phyloP scores from a whole-genome alignment of 768 basidiomycete genomes.

The Mycena amicta region DNA sequence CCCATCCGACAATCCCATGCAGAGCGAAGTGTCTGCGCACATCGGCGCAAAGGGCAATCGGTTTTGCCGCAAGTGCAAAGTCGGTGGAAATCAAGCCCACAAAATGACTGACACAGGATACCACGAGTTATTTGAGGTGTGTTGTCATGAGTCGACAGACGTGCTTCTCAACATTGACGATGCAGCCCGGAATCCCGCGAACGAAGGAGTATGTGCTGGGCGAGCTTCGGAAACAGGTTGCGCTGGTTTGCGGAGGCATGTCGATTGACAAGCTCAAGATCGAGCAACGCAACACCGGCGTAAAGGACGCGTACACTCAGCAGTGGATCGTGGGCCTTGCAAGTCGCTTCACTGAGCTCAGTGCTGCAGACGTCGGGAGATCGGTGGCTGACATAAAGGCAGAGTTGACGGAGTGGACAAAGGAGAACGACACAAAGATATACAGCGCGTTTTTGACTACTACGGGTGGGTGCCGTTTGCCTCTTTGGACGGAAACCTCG shows the following conservation, averaged over 20 bases:
- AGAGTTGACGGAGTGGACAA: constrained; percentile 33
- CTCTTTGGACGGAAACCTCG: background rate
- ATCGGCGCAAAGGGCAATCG: constrained; percentile 43
- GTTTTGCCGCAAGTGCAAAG: constrained; percentile 41
- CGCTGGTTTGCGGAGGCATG: constrained; percentile 34
- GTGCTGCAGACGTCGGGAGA: constrained; percentile 19
- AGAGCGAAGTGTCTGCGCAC: constrained; percentile 40
- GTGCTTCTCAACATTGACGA: no score
- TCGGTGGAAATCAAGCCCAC: constrained; percentile 35
- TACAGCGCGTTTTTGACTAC: constrained; percentile 36
- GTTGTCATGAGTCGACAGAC: no score
- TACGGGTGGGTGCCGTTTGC: constrained; percentile 22
- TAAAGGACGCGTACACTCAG: constrained; percentile 43
- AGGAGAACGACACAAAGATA: constrained; percentile 24
- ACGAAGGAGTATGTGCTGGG: constrained; percentile 24
- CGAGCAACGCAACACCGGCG: constrained; percentile 35
- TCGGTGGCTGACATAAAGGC: constrained; percentile 23
- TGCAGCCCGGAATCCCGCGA: constrained; percentile 28
- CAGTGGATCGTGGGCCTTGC: constrained; percentile 40
- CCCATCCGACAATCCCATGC: constrained; percentile 43
- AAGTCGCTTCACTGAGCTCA: constrained; percentile 19
- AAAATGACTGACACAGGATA: constrained; percentile 38
- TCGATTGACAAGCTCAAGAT: constrained; percentile 27
- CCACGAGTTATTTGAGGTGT: constrained; percentile 35
- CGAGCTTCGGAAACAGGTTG: constrained; percentile 33